phyloP scores from a whole-genome alignment of 1,284 basidiomycete species.

The Austropuccinia psidii region DNA sequence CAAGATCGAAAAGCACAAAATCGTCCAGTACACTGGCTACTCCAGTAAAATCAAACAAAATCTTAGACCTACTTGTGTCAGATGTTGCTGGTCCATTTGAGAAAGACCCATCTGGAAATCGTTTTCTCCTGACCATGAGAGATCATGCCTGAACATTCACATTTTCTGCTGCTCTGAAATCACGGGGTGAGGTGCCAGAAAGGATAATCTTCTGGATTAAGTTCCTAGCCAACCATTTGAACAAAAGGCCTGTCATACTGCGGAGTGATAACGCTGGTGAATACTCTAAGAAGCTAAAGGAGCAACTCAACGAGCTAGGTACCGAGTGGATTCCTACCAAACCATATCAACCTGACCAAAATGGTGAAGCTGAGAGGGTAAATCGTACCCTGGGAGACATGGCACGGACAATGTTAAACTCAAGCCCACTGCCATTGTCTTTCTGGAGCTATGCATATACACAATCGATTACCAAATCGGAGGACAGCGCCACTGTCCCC shows the following conservation, averaged over 20 bases:
- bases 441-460: neutral
- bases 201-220: too few relatives aligned
- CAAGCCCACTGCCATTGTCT: neutral
- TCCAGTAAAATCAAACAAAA: too few relatives aligned
- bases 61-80: too few relatives aligned
- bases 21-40: too few relatives aligned
- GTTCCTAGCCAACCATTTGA: too few relatives aligned
- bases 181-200: too few relatives aligned
- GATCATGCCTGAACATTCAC: too few relatives aligned
- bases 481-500: neutral
- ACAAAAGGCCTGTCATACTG: too few relatives aligned
- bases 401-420: neutral
- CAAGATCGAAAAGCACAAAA: neutral
- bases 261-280: neutral
- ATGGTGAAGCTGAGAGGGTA: neutral
- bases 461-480: neutral
- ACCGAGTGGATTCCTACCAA: neutral
- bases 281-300: neutral
- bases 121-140: too few relatives aligned
- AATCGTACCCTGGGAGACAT: neutral
- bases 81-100: too few relatives aligned
- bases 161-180: too few relatives aligned
- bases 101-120: too few relatives aligned
- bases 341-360: neutral
- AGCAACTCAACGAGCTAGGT: neutral